Base-by-base conservation (phyloP, 768 basidiomycete genomes). In the Cystobasidium tubakii region DNA sequence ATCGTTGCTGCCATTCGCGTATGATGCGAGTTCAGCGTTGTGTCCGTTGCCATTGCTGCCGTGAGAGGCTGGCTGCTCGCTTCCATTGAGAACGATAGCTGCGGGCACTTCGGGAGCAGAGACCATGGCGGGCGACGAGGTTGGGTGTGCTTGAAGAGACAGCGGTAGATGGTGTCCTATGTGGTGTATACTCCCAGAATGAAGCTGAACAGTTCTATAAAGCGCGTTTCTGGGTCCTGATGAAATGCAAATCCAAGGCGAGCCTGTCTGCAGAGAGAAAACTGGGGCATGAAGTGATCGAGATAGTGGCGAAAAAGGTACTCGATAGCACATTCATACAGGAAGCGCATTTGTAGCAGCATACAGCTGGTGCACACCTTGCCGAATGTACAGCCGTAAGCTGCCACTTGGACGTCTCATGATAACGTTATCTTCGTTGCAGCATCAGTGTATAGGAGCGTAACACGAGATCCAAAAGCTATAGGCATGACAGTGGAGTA, bases 1-100 rank as follows among this genome's bases (percentile, higher is more conserved):
- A 15, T 39, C 15, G 39, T 15, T 54, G 27, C 53, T 29, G 27
- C 53, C 53, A n/a, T 54, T 54, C 7, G 27, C 53, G 53, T 29
- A 54, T 19, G 27, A 29, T 54, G 27, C n/a, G 27, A 3, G 25
- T 4, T 27, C 57, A 25, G 4, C 57, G 25, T 6, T 60, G 29
- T 60, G 27, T n/a, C n/a, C n/a, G 33, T 60, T 60, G 57, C 57
- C 27, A 21, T 60, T 31, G 57, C 57, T 60, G 17, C 15, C 13
- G 57, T 60, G 25, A 10, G 57, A 60, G 15, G 46, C 46, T 17
- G 46, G 46, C 46, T 50, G 46, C 46, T 50, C 46, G 57, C 57
- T 60, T 6, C 57, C 57, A 29, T 60, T 60, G 25, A 34, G 57
- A 3, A 60, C 33, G 57, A 29, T 34, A 27, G 57, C 57, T 12